Evolutionary conservation across 2,329 filamentous ascomycete genomes (phyloP).

Genomic region (Penicillium italicum): DNA sequence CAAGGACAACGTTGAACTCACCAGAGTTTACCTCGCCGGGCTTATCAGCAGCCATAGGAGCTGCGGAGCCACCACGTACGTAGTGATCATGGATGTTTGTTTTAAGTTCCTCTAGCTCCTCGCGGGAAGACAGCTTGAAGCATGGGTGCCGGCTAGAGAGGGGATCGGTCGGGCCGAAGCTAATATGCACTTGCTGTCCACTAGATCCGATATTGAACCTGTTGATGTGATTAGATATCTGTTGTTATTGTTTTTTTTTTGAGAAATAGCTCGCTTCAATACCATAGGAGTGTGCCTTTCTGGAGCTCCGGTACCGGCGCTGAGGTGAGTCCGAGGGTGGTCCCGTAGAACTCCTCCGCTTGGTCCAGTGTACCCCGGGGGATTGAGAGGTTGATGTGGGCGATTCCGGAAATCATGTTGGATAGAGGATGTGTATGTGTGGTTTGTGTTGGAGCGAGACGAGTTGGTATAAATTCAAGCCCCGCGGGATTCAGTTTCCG

Average conservation of each 20-base stretch:
- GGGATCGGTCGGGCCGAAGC: slow-evolving; percentile 43
- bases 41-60: slow-evolving; percentile 54
- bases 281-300: slow-evolving; percentile 54
- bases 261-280: slow-evolving; percentile 8
- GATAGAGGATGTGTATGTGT: neutral
- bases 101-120: slow-evolving; percentile 50
- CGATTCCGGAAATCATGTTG: slow-evolving; percentile 52
- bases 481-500: slow-evolving; percentile 6
- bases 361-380: slow-evolving; percentile 51
- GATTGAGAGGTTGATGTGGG: slow-evolving; percentile 59
- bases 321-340: slow-evolving; percentile 54
- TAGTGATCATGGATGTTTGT: slow-evolving; percentile 52
- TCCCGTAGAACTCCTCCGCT: slow-evolving; percentile 54
- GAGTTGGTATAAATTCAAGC: neutral
- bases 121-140: slow-evolving; percentile 51
- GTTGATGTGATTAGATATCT: neutral
- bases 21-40: slow-evolving; percentile 50
- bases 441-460: neutral
- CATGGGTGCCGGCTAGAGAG: slow-evolving; percentile 55
- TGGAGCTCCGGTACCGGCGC: slow-evolving; percentile 54
- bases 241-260: too few species aligned
- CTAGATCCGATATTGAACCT: slow-evolving; percentile 55
- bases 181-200: slow-evolving; percentile 57
- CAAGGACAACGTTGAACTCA: slow-evolving; percentile 15
- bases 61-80: slow-evolving; percentile 46